Evolutionary conservation across 2,329 filamentous ascomycete species (phyloP).

Genomic region (Beauveria caledonica): DNA sequence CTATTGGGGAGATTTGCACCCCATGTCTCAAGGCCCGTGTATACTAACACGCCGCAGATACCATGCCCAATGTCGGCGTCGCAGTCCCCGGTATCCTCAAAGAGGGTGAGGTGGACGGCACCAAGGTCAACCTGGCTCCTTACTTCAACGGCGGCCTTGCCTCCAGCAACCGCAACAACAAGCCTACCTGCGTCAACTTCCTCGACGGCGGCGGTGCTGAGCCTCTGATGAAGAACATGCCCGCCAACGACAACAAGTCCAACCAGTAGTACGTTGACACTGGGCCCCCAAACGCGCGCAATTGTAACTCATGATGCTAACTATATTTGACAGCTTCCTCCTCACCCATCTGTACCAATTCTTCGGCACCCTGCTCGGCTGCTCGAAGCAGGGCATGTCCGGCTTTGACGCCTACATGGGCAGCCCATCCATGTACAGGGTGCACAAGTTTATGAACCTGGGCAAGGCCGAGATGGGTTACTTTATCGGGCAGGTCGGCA

Average conservation of each 20-base stretch:
- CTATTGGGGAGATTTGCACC: too few species aligned
- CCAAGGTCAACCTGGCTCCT: slow-evolving; percentile 46
- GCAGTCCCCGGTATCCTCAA: slow-evolving; percentile 50
- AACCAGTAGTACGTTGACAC: slow-evolving; percentile 45
- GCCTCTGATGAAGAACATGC: slow-evolving; percentile 46
- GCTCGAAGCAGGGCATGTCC: slow-evolving; percentile 39
- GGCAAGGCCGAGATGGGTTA: slow-evolving; percentile 43
- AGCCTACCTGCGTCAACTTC: slow-evolving; percentile 47
- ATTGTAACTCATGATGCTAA: neutral
- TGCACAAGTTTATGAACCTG: slow-evolving; percentile 54
- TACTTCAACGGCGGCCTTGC: slow-evolving; percentile 50
- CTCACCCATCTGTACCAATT: slow-evolving; percentile 55
- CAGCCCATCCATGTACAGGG: slow-evolving; percentile 38
- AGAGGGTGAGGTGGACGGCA: slow-evolving; percentile 39
- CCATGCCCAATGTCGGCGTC: slow-evolving; percentile 42
- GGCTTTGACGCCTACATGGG: slow-evolving; percentile 43
- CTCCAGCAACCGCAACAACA: slow-evolving; percentile 43
- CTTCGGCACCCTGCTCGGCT: slow-evolving; percentile 51
- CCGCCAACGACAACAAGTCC: slow-evolving; percentile 40
- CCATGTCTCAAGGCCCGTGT: neutral
- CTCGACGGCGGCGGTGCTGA: slow-evolving; percentile 50
- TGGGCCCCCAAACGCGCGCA: neutral
- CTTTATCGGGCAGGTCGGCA: slow-evolving; percentile 51
- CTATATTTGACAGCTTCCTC: slow-evolving; percentile 33
- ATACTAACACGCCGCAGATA: slow-evolving; percentile 30